Conservation (phyloP, 352 stramenopile species). For the Globisporangium spiculum region DNA sequence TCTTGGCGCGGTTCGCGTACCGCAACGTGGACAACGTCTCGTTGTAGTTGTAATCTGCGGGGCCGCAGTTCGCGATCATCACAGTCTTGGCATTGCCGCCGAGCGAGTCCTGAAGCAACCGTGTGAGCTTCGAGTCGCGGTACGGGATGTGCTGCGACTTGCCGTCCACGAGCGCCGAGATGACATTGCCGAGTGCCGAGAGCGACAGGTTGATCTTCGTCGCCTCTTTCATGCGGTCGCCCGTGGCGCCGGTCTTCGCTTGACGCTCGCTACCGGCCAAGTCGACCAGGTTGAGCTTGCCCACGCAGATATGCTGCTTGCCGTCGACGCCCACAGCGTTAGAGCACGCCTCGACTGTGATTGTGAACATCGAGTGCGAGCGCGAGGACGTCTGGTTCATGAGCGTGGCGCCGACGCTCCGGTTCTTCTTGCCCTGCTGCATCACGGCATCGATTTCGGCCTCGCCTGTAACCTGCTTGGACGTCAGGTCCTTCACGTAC, state of each 20-base stretch:
- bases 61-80: slow-evolving; percentile 97
- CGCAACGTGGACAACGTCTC: slow-evolving; percentile 92
- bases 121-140: slow-evolving; percentile 86
- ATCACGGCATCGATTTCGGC: slow-evolving; percentile 92
- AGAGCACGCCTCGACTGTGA: slow-evolving; percentile 92
- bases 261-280: slow-evolving; percentile 72
- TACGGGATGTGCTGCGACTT: slow-evolving; percentile 74
- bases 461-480: slow-evolving; percentile 81
- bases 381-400: slow-evolving; percentile 98
- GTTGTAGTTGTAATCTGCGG: slow-evolving; percentile 98
- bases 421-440: slow-evolving; percentile 93
- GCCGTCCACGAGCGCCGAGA: slow-evolving; percentile 83
- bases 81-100: slow-evolving; percentile 91
- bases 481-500: slow-evolving; percentile 86
- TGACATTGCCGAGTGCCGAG: slow-evolving; percentile 81
- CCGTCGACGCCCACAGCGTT: slow-evolving; percentile 59
- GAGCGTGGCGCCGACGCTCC: slow-evolving; percentile 92
- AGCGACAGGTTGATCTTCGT: slow-evolving; percentile 77
- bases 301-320: slow-evolving; percentile 93
- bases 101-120: slow-evolving; percentile 81
- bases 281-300: slow-evolving; percentile 95
- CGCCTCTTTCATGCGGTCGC: slow-evolving; percentile 69
- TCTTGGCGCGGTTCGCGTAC: slow-evolving; percentile 98
- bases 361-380: slow-evolving; percentile 97
- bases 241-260: slow-evolving; percentile 72